These are phyloP conservation scores for Candida germanica DNA, from an alignment of 805 yeast genomes.

Conservation along the genomic window DNA sequence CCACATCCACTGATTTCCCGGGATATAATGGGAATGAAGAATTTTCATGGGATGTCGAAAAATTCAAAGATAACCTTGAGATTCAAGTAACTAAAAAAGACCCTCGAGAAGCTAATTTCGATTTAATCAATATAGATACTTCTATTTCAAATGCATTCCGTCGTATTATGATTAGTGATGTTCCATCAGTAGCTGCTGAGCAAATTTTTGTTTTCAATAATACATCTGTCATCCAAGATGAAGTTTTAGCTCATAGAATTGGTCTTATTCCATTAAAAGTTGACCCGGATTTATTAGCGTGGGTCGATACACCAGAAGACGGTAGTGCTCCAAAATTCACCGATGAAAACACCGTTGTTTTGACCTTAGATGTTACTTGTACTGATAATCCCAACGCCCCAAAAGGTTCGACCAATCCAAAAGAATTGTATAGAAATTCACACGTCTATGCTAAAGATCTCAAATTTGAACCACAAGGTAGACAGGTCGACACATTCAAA, in stretches of 20 bases:
- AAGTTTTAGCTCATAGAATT: conserved; percentile 91
- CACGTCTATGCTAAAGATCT: conserved; percentile 87
- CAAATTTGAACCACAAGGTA: conserved; percentile 88
- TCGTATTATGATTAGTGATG: conserved; percentile 94
- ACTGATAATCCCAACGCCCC: conserved; percentile 84
- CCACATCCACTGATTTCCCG: conserved; percentile 88
- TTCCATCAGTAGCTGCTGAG: conserved; percentile 95
- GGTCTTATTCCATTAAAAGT: conserved; percentile 89
- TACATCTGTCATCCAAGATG: conserved; percentile 96
- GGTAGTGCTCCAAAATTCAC: conserved; percentile 64
- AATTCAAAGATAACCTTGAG: conserved; percentile 65
- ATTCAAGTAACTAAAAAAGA: conserved; percentile 63
- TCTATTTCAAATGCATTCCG: conserved; percentile 95
- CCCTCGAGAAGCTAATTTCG: conserved; percentile 79
- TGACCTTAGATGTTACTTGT: conserved; percentile 78
- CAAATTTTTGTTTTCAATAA: conserved; percentile 87
- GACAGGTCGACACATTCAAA: conserved; percentile 70
- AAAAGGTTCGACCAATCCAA: conserved; percentile 74
- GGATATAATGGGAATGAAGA: conserved; percentile 66
- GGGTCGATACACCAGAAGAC: conserved; percentile 70
- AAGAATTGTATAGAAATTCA: conserved; percentile 76
- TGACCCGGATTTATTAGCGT: conserved; percentile 82
- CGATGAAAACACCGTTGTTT: conserved; percentile 85
- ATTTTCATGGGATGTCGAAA: conserved; percentile 78
- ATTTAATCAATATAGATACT: conserved; percentile 81